These are phyloP conservation scores for Hamamelis virginiana DNA, from an alignment of 164 flowering plant genomes.

Conservation along the genomic window DNA sequence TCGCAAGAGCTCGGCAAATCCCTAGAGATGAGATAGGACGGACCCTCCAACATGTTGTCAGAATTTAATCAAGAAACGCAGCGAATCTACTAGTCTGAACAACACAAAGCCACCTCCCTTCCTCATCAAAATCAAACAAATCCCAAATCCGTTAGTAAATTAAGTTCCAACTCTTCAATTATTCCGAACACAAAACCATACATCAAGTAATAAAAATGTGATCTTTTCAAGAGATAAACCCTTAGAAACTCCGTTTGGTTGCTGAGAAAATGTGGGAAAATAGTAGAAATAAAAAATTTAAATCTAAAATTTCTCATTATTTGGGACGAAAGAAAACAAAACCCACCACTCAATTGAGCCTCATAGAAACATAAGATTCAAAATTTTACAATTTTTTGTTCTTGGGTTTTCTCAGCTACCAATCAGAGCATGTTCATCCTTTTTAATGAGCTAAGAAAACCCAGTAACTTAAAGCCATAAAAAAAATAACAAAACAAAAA, in stretches of 20 bases:
- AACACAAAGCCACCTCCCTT: neutral
- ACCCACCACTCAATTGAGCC: neutral
- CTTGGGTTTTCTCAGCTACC: neutral
- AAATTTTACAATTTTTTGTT: neutral
- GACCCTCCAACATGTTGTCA: conserved; percentile 40
- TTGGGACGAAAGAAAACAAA: neutral
- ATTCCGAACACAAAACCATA: neutral
- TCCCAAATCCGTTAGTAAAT: conserved; percentile 1
- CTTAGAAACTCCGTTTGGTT: neutral
- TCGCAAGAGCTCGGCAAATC: conserved; percentile 32
- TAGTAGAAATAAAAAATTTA: neutral
- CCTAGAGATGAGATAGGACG: conserved; percentile 30
- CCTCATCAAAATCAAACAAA: conserved; percentile 3
- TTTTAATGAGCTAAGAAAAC: neutral
- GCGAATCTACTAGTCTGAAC: neutral
- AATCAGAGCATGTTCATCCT: neutral
- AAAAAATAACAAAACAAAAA: neutral
- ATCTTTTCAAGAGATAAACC: neutral
- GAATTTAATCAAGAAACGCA: neutral
- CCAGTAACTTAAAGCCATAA: neutral
- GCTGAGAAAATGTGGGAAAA: neutral
- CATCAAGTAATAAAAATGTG: neutral
- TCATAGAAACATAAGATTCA: neutral
- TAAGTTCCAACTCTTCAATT: neutral
- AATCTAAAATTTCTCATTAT: neutral